Base-by-base conservation (phyloP, 1,284 basidiomycete species). In the Cryptococcus hybrid region DNA sequence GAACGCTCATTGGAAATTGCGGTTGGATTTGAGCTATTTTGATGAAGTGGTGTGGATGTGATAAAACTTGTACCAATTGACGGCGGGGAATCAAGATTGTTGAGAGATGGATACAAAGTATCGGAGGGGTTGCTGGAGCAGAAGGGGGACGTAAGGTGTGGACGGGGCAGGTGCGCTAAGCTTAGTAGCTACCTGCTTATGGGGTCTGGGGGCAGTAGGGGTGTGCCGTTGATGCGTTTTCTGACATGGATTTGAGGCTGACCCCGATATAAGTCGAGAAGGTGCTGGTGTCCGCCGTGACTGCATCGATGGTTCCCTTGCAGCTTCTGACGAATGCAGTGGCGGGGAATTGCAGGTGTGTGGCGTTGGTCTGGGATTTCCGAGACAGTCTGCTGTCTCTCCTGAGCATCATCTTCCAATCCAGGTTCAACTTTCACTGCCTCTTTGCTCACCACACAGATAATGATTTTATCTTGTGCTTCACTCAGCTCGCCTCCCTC, bases 381-480 rank as follows among this genome's bases (percentile, higher is more conserved):
- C 40, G 40, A 30, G 30, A 30, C 30, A 30, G 30, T 4, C 40
- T 3, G 11, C 15, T 42, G 40, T 42, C 40, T 42, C 40, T 15
- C 11, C 15, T 42, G 40, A 3, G 11, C 40, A n/a, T 56, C 57
- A 15, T 44, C 50, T 15, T 58, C 57, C 30, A 52, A 57, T n/a
- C 62, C 68, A 8, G 72, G 76, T 55, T 77, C 66, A 45, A 67
- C 18, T 73, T 52, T 77, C 68, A 52, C 75, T 72, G 55, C 56
- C 8, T 61, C 55, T 12, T 30, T 55, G 34, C 63, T 34, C 9
- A 63, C 53, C 48, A 72, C 61, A 64, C 47, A 71, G 59, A 61
- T 69, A 56, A 62, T 60, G 59, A 61, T 67, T 67, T 63, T 61
- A n/a, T 54, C 61, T 2, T 52, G 51, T 12, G 55, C 45, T 35